These are phyloP conservation scores for Stachybotrys elegans DNA, from an alignment of 2,329 filamentous ascomycete genomes.

Conservation along the genomic window DNA sequence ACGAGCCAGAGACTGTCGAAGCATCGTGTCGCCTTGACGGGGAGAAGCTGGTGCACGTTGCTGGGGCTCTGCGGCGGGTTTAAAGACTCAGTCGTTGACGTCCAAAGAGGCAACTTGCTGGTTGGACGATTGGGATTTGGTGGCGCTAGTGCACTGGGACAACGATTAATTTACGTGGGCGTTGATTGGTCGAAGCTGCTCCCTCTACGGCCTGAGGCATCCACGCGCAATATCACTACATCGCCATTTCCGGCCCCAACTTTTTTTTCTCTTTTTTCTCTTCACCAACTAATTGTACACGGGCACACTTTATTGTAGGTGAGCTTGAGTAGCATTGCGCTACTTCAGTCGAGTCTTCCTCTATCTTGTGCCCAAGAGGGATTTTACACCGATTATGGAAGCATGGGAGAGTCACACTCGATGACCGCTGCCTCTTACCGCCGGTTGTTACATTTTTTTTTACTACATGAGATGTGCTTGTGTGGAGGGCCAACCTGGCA, in stretches of 20 bases:
- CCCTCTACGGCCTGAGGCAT: constrained; percentile 32
- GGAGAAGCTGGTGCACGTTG: constrained; percentile 33
- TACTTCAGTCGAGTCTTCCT: constrained; percentile 60
- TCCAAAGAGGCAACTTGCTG: constrained; percentile 31
- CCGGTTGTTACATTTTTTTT: constrained; percentile 69
- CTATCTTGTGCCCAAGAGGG: constrained; percentile 68
- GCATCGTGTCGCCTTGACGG: constrained; percentile 61
- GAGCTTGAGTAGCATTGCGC: constrained; percentile 47
- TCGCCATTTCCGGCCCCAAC: constrained; percentile 5
- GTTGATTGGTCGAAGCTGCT: constrained; percentile 32
- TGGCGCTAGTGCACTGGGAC: constrained; percentile 28
- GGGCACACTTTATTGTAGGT: constrained; percentile 70
- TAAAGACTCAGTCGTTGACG: constrained; percentile 36
- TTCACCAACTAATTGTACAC: constrained; percentile 55
- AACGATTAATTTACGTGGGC: constrained; percentile 38
- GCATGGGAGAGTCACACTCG: constrained; percentile 57
- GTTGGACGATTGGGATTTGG: constrained; percentile 31
- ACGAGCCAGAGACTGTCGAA: constrained; percentile 63
- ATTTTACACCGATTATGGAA: constrained; percentile 65
- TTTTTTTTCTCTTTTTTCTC: constrained; percentile 31
- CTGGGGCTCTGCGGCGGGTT: constrained; percentile 27
- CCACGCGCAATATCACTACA: too few species aligned
- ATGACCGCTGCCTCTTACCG: constrained; percentile 67
- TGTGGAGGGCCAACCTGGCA: too few species aligned
- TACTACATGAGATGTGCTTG: too few species aligned